phyloP scores from a whole-genome alignment of 1,284 basidiomycete species.

The Abortiporus biennis region DNA sequence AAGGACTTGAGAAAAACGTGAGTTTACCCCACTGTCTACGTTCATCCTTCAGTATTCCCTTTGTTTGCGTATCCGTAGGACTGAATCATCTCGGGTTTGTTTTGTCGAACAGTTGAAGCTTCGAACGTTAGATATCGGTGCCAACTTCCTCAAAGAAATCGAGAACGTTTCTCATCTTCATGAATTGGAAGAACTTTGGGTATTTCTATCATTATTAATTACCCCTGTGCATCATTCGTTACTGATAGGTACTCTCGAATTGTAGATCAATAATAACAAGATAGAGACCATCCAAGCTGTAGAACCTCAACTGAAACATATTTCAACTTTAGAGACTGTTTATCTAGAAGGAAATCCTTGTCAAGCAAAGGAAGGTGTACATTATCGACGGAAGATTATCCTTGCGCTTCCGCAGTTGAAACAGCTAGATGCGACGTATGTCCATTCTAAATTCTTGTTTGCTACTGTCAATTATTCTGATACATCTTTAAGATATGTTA shows the following conservation, averaged over 20 bases:
- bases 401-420: slow-evolving; percentile 83
- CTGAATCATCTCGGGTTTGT: neutral
- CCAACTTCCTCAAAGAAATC: slow-evolving; percentile 76
- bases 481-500: slow-evolving; percentile 1
- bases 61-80: neutral
- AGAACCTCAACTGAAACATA: slow-evolving; percentile 68
- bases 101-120: slow-evolving; percentile 54
- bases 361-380: slow-evolving; percentile 71
- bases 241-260: slow-evolving; percentile 3
- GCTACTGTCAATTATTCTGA: neutral
- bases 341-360: slow-evolving; percentile 96
- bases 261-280: slow-evolving; percentile 90
- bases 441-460: slow-evolving; percentile 13
- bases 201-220: slow-evolving; percentile 22
- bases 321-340: slow-evolving; percentile 74
- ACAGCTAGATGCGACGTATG: slow-evolving; percentile 95
- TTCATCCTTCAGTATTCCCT: neutral
- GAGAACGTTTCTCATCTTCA: slow-evolving; percentile 79
- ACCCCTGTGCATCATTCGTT: too few relatives aligned
- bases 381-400: slow-evolving; percentile 88
- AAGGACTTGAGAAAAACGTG: slow-evolving; percentile 84
- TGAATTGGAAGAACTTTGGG: slow-evolving; percentile 91
- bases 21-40: slow-evolving; percentile 20
- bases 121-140: slow-evolving; percentile 83
- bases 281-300: slow-evolving; percentile 67